Conservation (phyloP, 2,329 filamentous ascomycete species). For the Fusarium metavorans region DNA sequence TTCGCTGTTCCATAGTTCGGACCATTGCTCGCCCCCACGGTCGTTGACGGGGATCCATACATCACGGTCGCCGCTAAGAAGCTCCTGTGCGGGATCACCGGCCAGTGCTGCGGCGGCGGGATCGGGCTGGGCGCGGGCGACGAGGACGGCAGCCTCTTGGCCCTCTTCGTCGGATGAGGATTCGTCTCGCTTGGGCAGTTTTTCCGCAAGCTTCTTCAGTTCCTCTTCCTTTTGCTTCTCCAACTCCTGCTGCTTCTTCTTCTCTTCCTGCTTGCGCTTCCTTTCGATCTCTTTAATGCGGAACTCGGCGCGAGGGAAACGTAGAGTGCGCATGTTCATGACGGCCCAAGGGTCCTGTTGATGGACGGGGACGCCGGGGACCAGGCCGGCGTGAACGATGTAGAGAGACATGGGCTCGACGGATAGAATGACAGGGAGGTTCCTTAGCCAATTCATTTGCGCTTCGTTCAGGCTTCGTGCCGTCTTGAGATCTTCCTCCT, state of each 20-base stretch:
- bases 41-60: constrained; percentile 55
- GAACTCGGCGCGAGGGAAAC: constrained; percentile 61
- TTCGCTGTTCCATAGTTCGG: constrained; percentile 69
- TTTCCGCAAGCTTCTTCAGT: not conserved
- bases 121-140: constrained; percentile 13
- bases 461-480: constrained; percentile 64
- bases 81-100: constrained; percentile 12
- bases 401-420: constrained; percentile 74
- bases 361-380: constrained; percentile 78
- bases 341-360: constrained; percentile 81
- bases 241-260: constrained; percentile 33
- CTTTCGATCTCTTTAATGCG: constrained; percentile 51
- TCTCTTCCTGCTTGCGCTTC: constrained; percentile 39
- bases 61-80: constrained; percentile 45
- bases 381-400: constrained; percentile 87
- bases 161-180: not conserved
- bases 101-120: not conserved
- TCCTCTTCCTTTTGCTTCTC: constrained; percentile 35
- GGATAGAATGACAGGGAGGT: constrained; percentile 82
- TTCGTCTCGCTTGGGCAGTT: constrained; percentile 15
- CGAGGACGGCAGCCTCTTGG: not conserved
- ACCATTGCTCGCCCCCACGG: constrained; percentile 73
- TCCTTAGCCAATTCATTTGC: constrained; percentile 76
- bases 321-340: constrained; percentile 92
- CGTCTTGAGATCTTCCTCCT: constrained; percentile 62